These are phyloP conservation scores for Penicillium sp. DNA, from an alignment of 2,329 filamentous ascomycete species.

Conservation along the genomic window DNA sequence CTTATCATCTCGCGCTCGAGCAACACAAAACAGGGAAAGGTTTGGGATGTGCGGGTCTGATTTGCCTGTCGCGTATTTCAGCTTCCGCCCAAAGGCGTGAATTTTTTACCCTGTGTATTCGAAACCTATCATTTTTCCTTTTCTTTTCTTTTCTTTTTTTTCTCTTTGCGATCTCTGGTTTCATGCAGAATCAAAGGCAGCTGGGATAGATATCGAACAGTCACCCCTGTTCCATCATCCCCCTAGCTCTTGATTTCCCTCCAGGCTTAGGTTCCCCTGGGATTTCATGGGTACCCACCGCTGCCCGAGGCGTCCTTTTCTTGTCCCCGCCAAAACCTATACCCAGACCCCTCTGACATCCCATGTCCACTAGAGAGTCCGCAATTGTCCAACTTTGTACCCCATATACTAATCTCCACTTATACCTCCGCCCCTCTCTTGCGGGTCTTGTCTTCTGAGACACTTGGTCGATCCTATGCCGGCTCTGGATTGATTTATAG, in stretches of 20 bases:
- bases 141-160: not conserved
- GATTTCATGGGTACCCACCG: not conserved
- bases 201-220: not conserved
- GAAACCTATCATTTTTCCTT: not conserved
- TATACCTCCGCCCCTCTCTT: conserved; percentile 1
- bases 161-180: not conserved
- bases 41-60: conserved; percentile 6
- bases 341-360: conserved; percentile 10
- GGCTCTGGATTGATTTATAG: conserved; percentile 23
- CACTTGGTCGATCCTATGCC: conserved; percentile 21
- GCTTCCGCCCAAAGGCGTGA: not conserved
- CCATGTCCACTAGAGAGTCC: conserved; percentile 3
- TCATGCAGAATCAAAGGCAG: not conserved
- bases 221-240: not conserved
- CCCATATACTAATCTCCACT: conserved; percentile 20
- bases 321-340: conserved; percentile 6
- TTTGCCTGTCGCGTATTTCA: not conserved
- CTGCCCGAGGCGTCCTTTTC: not conserved
- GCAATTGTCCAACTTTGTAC: conserved; percentile 21
- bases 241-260: not conserved
- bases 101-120: not conserved
- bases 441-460: conserved; percentile 12
- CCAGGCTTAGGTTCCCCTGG: not conserved
- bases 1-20: conserved; percentile 8
- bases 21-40: conserved; percentile 7